Evolutionary conservation across 2,329 filamentous ascomycete species (phyloP).

Genomic region (Aureobasidium musti): DNA sequence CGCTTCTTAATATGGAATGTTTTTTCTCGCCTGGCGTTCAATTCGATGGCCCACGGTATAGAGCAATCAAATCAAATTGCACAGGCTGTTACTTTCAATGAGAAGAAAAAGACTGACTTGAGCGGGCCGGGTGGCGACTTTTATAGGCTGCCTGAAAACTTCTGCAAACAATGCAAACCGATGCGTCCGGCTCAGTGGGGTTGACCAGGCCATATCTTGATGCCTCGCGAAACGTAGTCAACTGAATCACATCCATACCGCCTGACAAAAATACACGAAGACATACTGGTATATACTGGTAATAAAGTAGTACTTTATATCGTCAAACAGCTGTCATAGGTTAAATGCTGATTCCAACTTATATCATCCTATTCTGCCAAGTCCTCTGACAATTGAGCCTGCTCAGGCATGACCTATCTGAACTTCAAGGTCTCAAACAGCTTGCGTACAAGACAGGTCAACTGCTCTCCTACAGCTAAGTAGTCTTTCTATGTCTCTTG

Average conservation of each 20-base stretch:
- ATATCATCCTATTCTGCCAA: not conserved
- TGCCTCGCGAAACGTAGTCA: not conserved
- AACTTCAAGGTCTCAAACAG: not conserved
- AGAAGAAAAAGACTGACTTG: not conserved
- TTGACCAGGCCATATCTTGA: not conserved
- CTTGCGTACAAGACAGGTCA: too few relatives aligned
- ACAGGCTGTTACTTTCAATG: slow-evolving; percentile 6
- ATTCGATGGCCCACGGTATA: slow-evolving; percentile 21
- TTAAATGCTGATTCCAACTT: not conserved
- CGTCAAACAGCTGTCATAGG: not conserved
- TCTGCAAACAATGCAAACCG: slow-evolving; percentile 14
- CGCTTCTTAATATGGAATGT: slow-evolving; percentile 20
- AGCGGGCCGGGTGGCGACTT: slow-evolving; percentile 1
- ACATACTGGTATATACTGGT: not conserved
- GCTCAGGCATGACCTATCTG: not conserved
- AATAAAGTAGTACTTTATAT: too few relatives aligned
- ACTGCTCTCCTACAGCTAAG: too few relatives aligned
- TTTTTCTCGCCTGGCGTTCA: slow-evolving; percentile 21
- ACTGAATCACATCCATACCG: too few relatives aligned
- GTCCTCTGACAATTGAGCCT: not conserved
- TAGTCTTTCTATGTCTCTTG: not conserved
- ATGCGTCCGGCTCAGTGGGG: not conserved
- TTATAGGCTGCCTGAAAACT: not conserved
- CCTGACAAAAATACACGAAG: not conserved
- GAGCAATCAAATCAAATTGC: slow-evolving; percentile 15